phyloP scores from a whole-genome alignment of 106 monocot species.

The Dendrobium officinale region DNA sequence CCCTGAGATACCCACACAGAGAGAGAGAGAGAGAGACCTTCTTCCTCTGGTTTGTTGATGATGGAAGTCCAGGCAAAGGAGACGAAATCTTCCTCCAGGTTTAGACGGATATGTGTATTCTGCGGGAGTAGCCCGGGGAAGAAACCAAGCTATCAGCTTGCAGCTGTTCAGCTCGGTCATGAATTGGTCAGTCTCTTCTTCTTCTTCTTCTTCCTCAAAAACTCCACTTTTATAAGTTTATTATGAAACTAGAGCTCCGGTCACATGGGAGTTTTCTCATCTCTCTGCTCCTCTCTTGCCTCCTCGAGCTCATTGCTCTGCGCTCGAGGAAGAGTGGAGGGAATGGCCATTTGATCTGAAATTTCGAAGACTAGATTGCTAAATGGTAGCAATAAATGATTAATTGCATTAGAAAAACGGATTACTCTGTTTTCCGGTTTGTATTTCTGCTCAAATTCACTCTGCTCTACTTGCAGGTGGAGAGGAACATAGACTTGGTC shows the following conservation, averaged over 20 bases:
- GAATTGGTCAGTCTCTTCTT: conserved; percentile 32
- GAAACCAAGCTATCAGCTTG: conserved; percentile 43
- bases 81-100: conserved; percentile 17
- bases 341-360: neutral
- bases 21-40: neutral
- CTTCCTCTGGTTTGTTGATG: neutral
- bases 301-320: neutral
- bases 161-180: conserved; percentile 45
- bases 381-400: too few relatives aligned
- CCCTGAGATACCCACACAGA: neutral
- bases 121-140: conserved; percentile 59
- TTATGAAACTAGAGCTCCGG: neutral
- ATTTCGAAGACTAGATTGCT: too few relatives aligned
- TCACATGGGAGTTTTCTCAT: neutral
- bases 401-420: neutral
- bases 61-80: neutral
- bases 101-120: conserved; percentile 54
- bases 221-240: neutral
- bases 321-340: neutral
- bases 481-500: conserved; percentile 52
- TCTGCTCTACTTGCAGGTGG: conserved; percentile 23
- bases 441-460: neutral
- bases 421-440: neutral
- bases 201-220: neutral
- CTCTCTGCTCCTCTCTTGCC: neutral